Percentiles rank a stretch among this genome's conserved stretches.
Conservation (phyloP, 176 grass and related monocot genomes). For the Bromus sterilis region DNA sequence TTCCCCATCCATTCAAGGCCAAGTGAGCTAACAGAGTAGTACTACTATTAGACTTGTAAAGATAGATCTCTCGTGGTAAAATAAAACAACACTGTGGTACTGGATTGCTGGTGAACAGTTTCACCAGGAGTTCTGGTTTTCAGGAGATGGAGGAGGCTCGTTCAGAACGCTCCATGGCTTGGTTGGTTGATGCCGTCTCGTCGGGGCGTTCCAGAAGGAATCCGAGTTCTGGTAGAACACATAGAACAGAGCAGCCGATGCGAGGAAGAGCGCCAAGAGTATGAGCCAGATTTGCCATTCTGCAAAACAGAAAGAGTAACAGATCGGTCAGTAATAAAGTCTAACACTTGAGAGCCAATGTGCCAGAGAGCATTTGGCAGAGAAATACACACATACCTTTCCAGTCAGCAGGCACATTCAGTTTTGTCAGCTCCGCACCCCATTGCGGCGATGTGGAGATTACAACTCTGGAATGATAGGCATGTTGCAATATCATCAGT, state of each 20-base stretch:
- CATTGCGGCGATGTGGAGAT: constrained; percentile 80
- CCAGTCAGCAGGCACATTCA: constrained; percentile 90
- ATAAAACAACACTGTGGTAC: neutral
- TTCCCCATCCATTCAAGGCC: no score
- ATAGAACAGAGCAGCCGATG: constrained; percentile 56
- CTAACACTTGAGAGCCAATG: neutral
- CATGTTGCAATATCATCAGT: neutral
- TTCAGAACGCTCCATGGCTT: constrained; percentile 48
- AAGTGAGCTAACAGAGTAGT: no score
- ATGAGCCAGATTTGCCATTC: constrained; percentile 84
- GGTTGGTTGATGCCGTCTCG: constrained; percentile 34
- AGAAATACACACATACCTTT: constrained; percentile 65
- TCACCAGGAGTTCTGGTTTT: constrained; percentile 54
- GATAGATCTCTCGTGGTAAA: neutral
- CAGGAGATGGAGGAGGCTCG: constrained; percentile 31
- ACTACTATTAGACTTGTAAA: neutral
- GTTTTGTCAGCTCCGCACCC: constrained; percentile 63
- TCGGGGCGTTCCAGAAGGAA: constrained; percentile 80
- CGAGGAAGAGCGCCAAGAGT: constrained; percentile 61
- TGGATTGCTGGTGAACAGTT: neutral
- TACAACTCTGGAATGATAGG: constrained; percentile 41
- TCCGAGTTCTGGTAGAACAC: constrained; percentile 49
- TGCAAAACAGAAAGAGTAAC: constrained; percentile 17
- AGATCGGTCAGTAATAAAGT: neutral
- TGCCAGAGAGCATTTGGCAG: neutral